Evolutionary conservation across 345 rosid species (phyloP), one percentile per base, ranked within the genome.

Genomic region (Arabis alpina): DNA sequence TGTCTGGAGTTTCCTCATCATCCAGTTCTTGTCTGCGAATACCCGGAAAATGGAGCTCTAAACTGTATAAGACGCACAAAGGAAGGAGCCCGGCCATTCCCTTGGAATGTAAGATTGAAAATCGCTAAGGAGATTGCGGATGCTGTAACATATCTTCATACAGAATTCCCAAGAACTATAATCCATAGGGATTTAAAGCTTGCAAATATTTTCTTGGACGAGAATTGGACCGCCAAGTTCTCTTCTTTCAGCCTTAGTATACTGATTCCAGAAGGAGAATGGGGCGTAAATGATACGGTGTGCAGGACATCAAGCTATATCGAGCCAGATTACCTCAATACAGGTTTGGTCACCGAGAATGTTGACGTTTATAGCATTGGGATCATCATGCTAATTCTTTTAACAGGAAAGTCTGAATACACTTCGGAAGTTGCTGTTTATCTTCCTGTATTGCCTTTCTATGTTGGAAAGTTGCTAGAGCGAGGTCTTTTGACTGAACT

Each of bases 151-250:
- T 74, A 58, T 52, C 77, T 74, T 50, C 77, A 74, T 28, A 74
- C 30, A 0, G 24, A 66, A 15, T 74, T 65, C 64, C 66, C 72
- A 13, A 57, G 30, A 41, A 65, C 60, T 48, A 65, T 74, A 40
- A n/a, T 74, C 19, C 73, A 74, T 15, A 74, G 77, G 6, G 72
- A 74, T 51, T 43, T 54, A 7, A 71, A 71, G 63, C 76, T 62
- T 53, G 54, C 61, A 50, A 40, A 74, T 30, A 66, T 74, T 12
- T 60, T 74, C 62, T 5, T 74, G 40, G 72, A 73, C 4, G 13
- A 56, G 76, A 55, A 47, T 9, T 55, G 40, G 76, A 47, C 64
- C 0, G 64, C 37, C 0, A 73, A 73, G 44, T 59, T 55, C 7
- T 64, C 71, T 64, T 64, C 57, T 56, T 73, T 73, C 27, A 64